Evolutionary conservation across 768 basidiomycete species (phyloP).

Genomic region (Myochromella boudieri): DNA sequence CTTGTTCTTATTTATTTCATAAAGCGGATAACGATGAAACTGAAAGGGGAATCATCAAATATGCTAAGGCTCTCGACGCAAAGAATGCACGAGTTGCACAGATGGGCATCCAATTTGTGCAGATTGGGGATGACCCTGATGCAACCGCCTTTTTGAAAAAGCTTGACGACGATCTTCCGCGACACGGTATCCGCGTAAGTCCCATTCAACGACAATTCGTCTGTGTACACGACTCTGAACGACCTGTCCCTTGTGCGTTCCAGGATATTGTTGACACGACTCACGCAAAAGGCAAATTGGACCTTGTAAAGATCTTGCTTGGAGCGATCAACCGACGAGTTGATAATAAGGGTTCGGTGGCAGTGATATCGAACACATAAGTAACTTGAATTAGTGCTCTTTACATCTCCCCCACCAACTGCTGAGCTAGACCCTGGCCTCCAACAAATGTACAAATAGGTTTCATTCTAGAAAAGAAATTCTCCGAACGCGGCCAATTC

Average conservation of each 20-base stretch:
- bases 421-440: too few species aligned
- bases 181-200: slow-evolving; percentile 39
- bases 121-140: slow-evolving; percentile 33
- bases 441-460: too few species aligned
- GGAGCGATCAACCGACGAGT: slow-evolving; percentile 58
- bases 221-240: background rate
- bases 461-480: too few species aligned
- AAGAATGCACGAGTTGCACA: slow-evolving; percentile 37
- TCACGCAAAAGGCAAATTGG: slow-evolving; percentile 40
- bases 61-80: slow-evolving; percentile 44
- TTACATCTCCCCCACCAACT: too few species aligned
- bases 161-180: slow-evolving; percentile 35
- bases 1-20: background rate
- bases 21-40: slow-evolving; percentile 37
- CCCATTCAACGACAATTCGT: background rate
- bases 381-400: too few species aligned
- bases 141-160: slow-evolving; percentile 44
- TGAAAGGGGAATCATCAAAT: slow-evolving; percentile 37
- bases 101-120: slow-evolving; percentile 15
- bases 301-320: slow-evolving; percentile 58
- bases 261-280: slow-evolving; percentile 73
- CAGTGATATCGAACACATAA: background rate
- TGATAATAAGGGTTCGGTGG: slow-evolving; percentile 15
- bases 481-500: too few species aligned
- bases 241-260: background rate